Base-by-base conservation (phyloP, 139 green algal species). In the Eudorina sp. region DNA sequence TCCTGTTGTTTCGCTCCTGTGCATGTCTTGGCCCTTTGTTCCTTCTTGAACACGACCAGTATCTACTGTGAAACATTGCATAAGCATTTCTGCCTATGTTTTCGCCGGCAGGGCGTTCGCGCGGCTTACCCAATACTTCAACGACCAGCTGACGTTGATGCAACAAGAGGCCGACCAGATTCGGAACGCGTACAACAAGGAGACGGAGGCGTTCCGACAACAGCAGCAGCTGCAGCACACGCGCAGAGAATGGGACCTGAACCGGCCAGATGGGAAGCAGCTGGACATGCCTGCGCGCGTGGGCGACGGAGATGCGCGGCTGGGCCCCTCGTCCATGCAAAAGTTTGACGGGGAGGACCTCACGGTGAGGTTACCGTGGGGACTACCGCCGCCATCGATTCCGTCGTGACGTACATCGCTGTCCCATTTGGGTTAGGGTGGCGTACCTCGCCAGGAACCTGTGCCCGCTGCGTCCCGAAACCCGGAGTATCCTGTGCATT, bases 291-390 rank as follows among this genome's bases (percentile, higher is more conserved):
- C 95, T 45, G 94, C 94, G 0, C 93, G 95, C 13, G 53, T 95
- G n/a, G 92, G 93, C 4, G 95, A 97, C 72, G 86, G 93, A 14
- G 95, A 97, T 77, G 34, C 62, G 0, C 85, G 94, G 4, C 92
- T 93, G 46, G 95, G 95, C 3, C 70, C 93, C 23, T 85, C 92
- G 29, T 95, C 91, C 0, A 70, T 96, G 68, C 95, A 96, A 86
- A 89, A 83, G 40, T 97, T 97, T 89, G 89, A 93, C 27, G 95
- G 95, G 1, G 95, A 97, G 86, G 95, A 97, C 85, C 89, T 97
- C 27, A 72, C 85, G 69, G 92, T 94, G n/a, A 74, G 64, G 51
- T 58, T 58, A 58, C 16, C 51, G 13, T 58, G 13, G 51, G 13
- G 16, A 58, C 13, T 13, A 16, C 13, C 51, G 51, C 51, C 51